Evolutionary conservation across 2,329 filamentous ascomycete species (phyloP), one percentile per base, ranked within the genome.

Genomic region (Tolypocladium amazonense): DNA sequence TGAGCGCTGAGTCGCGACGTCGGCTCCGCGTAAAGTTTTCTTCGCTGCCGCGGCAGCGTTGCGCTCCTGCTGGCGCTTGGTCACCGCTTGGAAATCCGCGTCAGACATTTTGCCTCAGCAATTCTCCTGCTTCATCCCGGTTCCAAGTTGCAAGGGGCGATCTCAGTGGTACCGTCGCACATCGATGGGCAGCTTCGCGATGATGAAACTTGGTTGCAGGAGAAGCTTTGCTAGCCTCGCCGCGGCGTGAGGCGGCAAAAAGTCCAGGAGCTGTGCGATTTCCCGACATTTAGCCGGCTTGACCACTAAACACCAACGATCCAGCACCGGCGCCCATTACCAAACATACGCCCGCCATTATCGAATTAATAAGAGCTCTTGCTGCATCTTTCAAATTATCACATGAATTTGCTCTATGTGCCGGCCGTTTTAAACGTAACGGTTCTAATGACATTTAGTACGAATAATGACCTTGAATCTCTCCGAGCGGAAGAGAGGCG

Each of bases 21-120:
- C 90, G 75, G 90, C 88, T 75, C 86, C 84, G 79, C 85, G 88
- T 74, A 87, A 88, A 77, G 88, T 87, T 80, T 92, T 92, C 80
- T 90, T 94, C 65, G 81, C 82, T 69, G 87, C 85, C 68, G 88
- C 83, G 69, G 84, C 81, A 73, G 88, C 88, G 76, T 96, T 96
- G 74, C 92, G 90, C 88, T 96, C 92, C 76, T 89, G 88, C 81
- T 96, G 92, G 72, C 93, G 88, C 81, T 87, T 88, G 77, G 87
- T 87, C 76, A 96, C 89, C 70, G 87, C 83, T 72, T 94, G 90
- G 77, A 96, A 94, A 76, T 95, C 91, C 76, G 89, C 88, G 79
- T 87, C 83, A 77, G 84, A 86, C 84, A 88, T 87, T 67, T 73
- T 82, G 74, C 65, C 65, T 74, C 69, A 73, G 63, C 62, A 59